Evolutionary conservation across 371 early-diverging fungal species (phyloP), one percentile per base, ranked within the genome.

Genomic region (Apophysomyces trapeziformis): DNA sequence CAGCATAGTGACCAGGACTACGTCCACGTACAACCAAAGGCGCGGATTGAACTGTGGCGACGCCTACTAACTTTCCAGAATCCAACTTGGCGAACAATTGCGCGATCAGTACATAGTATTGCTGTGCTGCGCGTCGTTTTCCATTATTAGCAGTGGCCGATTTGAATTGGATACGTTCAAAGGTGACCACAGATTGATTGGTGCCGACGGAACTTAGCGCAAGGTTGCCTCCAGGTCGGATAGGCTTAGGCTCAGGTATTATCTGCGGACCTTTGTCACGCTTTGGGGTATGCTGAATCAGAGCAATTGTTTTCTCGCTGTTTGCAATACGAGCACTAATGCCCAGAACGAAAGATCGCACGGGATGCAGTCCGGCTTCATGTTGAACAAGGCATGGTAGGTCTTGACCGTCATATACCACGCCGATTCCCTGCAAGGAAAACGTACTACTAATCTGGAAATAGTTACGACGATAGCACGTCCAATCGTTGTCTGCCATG

Each of bases 101-200:
- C 1, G 93, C 83, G 45, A 83, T 71, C 47, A 94, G 81, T 37
- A 90, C 85, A 69, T 94, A 93, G 75, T 95, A 95, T 76, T 96
- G 97, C 74, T 96, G 97, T 12, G 95, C 93, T 38, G 95, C 93
- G 12, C 94, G 78, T 67, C 95, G 87, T 70, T 92, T 91, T 58
- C 94, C 94, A 68, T 95, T 96, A 82, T 96, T 96, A 13, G 95
- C 95, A 0, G 98, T 97, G 13, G 97, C 95, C 0, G 92, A 90
- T 72, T 95, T 96, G 87, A 97, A 97, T 82, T 97, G 98, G 41
- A 97, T 83, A 57, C 98, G 89, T 73, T 97, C 96, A 80, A 95
- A 97, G 2, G 91, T 90, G 21, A 87, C 89, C 4, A 92, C 84
- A 44, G 78, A 82, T 60, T 85, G 78, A 63, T 79, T 85, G 37